These are phyloP conservation scores for Malus hybrid DNA, from an alignment of 331 rosid species.

Conservation along the genomic window DNA sequence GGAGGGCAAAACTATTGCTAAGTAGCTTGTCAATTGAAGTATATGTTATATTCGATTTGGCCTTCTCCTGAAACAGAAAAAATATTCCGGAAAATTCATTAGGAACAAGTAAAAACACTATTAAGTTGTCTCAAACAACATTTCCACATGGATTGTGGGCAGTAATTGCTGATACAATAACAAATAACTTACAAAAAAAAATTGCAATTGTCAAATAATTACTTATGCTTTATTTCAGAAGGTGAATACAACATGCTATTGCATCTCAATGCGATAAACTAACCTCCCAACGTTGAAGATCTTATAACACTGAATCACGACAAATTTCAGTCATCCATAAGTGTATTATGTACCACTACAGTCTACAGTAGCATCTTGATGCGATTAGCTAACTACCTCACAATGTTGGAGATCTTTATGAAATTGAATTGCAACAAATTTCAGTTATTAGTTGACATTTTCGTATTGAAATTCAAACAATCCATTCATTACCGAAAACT, in stretches of 20 bases:
- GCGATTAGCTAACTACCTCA: not conserved
- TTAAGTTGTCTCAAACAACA: not conserved
- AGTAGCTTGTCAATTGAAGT: slow-evolving; percentile 64
- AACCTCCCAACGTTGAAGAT: not conserved
- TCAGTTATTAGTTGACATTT: not conserved
- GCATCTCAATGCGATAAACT: not conserved
- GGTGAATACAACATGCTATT: not conserved
- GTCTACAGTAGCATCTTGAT: not conserved
- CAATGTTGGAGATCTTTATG: not conserved
- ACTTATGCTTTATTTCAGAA: not conserved
- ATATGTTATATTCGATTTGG: slow-evolving; percentile 26
- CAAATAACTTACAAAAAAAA: not conserved
- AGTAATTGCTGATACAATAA: not conserved
- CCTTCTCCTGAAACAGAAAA: slow-evolving; percentile 42
- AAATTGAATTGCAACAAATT: not conserved
- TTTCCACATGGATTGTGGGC: not conserved
- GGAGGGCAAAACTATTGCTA: slow-evolving; percentile 64
- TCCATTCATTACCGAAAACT: not conserved
- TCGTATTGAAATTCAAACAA: not conserved
- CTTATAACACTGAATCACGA: not conserved
- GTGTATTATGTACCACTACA: too few species aligned
- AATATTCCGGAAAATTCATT: not conserved
- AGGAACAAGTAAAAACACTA: not conserved
- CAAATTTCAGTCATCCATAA: not conserved
- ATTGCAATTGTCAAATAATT: not conserved